These are phyloP conservation scores for Hippophae gyantsensis DNA, from an alignment of 306 rosid genomes.

Conservation along the genomic window DNA sequence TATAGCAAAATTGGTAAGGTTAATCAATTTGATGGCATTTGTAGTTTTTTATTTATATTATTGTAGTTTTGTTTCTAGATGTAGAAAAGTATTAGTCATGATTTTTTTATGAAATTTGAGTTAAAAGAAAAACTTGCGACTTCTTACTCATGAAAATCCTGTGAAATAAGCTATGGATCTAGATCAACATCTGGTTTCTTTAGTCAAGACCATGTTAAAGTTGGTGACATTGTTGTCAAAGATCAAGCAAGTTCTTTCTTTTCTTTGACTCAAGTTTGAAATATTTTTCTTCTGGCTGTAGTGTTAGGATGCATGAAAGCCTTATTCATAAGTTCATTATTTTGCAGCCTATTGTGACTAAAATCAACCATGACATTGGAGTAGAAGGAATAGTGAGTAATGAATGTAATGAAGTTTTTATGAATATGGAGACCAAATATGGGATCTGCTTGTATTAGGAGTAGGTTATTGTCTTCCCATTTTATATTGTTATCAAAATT, in stretches of 20 bases:
- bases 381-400: constrained; percentile 76
- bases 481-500: background rate
- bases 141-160: constrained; percentile 50
- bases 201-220: constrained; percentile 14
- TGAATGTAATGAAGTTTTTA: constrained; percentile 62
- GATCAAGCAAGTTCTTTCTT: constrained; percentile 38
- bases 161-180: constrained; percentile 57
- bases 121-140: constrained; percentile 6
- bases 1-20: constrained; percentile 47
- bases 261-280: background rate
- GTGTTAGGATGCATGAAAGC: background rate
- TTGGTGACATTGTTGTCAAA: constrained; percentile 58
- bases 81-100: background rate
- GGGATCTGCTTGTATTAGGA: constrained; percentile 73
- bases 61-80: background rate
- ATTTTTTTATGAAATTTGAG: constrained; percentile 3
- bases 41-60: constrained; percentile 2
- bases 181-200: constrained; percentile 82
- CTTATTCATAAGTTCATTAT: background rate
- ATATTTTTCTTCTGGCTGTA: constrained; percentile 11
- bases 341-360: constrained; percentile 58
- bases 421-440: constrained; percentile 67
- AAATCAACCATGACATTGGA: constrained; percentile 86
- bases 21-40: background rate
- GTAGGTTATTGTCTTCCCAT: constrained; percentile 24